Percentiles rank a stretch among this genome's conserved stretches.
Evolutionary conservation across 202 grass and related monocot genomes (phyloP).

Genomic region (Zizania palustris): DNA sequence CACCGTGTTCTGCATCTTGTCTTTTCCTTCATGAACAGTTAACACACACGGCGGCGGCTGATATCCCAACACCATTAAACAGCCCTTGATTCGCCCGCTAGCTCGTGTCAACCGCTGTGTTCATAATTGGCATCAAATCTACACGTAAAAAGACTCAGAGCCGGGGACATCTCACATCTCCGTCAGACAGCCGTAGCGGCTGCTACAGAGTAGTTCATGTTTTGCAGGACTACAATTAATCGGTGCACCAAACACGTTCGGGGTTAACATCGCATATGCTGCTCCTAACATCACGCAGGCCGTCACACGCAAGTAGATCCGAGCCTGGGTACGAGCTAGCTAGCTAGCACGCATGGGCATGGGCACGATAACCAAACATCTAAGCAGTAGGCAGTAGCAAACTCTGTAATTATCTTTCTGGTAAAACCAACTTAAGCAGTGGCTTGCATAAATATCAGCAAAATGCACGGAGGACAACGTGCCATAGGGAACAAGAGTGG

Average conservation of each 20-base stretch:
- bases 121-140: not conserved
- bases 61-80: not conserved
- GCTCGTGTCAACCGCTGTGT: not conserved
- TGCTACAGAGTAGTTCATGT: not conserved
- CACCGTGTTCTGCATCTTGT: no score
- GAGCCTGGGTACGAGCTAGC: not conserved
- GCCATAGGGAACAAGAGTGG: not conserved
- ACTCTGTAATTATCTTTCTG: no score
- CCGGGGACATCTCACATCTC: not conserved
- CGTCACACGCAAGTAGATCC: conserved; percentile 19
- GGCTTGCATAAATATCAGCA: conserved; percentile 9
- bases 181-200: not conserved
- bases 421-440: not conserved
- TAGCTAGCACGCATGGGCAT: conserved; percentile 10
- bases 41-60: not conserved
- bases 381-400: no score
- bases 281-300: not conserved
- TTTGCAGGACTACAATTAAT: not conserved
- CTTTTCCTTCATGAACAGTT: no score
- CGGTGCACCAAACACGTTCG: conserved; percentile 19
- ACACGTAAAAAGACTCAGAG: not conserved
- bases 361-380: not conserved
- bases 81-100: not conserved
- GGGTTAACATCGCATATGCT: not conserved
- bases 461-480: not conserved